Percentiles rank a stretch among this genome's conserved stretches.
Conservation (phyloP, 257 asterid species). For the Ilex aquifolium region DNA sequence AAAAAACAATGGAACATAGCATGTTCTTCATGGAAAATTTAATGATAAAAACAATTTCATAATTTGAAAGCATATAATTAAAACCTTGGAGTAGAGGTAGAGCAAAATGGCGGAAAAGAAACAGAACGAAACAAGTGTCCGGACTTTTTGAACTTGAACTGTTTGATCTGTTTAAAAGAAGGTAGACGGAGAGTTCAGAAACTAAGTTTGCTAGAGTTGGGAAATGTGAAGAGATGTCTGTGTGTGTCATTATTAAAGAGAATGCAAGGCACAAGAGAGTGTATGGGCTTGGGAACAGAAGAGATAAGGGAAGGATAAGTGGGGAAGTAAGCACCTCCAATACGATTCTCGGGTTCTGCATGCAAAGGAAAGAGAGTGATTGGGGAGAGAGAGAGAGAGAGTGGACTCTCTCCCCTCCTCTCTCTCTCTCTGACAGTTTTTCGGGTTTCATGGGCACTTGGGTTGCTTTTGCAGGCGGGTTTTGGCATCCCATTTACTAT, state of each 20-base stretch:
- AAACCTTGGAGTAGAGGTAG: background rate
- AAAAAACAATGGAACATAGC: too few relatives aligned
- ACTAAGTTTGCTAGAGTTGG: conserved; percentile 19
- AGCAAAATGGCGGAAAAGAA: background rate
- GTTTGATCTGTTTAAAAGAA: background rate
- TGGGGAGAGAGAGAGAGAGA: conserved; percentile 16
- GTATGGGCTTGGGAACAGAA: conserved; percentile 59
- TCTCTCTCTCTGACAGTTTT: too few relatives aligned
- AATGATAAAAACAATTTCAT: too few relatives aligned
- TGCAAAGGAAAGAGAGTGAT: conserved; percentile 16
- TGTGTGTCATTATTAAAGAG: conserved; percentile 25
- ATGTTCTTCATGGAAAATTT: background rate
- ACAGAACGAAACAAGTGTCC: too few relatives aligned
- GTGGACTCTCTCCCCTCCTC: background rate
- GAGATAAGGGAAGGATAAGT: conserved; percentile 14
- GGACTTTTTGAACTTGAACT: too few relatives aligned
- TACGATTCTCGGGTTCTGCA: conserved; percentile 18
- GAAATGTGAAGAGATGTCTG: conserved; percentile 32
- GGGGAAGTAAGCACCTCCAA: conserved; percentile 17
- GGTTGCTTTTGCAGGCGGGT: too few relatives aligned
- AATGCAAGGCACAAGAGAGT: conserved; percentile 18
- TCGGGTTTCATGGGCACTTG: too few relatives aligned
- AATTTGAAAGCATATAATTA: too few relatives aligned
- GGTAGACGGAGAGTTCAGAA: conserved; percentile 20
- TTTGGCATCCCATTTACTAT: too few relatives aligned